These are phyloP conservation scores for Lichtheimia ornata DNA, from an alignment of 371 early-diverging fungal species.

Conservation along the genomic window DNA sequence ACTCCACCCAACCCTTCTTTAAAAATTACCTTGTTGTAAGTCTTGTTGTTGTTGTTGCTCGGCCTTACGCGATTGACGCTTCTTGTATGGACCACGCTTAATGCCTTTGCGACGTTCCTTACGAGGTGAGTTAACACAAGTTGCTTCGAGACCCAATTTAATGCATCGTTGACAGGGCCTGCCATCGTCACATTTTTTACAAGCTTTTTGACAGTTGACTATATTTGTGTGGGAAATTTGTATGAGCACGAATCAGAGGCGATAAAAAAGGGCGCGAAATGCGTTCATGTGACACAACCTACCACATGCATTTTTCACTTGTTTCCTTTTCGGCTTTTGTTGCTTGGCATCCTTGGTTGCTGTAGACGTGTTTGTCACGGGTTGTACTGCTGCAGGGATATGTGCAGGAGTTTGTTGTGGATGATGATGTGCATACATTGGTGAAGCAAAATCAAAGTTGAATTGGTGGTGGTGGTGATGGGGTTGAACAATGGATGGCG, in stretches of 20 bases:
- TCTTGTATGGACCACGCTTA: slow-evolving; percentile 79
- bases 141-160: slow-evolving; percentile 64
- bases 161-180: slow-evolving; percentile 83
- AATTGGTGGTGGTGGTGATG: too few species aligned
- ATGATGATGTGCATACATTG: too few species aligned
- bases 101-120: slow-evolving; percentile 80
- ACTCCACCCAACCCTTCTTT: too few species aligned
- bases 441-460: too few species aligned
- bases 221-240: slow-evolving; percentile 7
- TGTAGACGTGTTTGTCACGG: neutral
- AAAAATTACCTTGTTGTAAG: too few species aligned
- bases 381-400: neutral
- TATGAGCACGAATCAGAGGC: slow-evolving; percentile 1
- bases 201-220: slow-evolving; percentile 86
- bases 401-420: neutral
- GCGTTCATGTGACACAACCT: slow-evolving; percentile 19
- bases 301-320: slow-evolving; percentile 86
- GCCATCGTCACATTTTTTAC: slow-evolving; percentile 87
- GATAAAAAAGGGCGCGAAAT: slow-evolving; percentile 5
- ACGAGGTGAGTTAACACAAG: slow-evolving; percentile 76
- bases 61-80: slow-evolving; percentile 22
- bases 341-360: slow-evolving; percentile 4
- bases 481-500: too few species aligned
- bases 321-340: slow-evolving; percentile 52
- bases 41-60: too few species aligned